Base-by-base conservation (phyloP, 2,329 filamentous ascomycete genomes). In the Blumeriella jaapii region DNA sequence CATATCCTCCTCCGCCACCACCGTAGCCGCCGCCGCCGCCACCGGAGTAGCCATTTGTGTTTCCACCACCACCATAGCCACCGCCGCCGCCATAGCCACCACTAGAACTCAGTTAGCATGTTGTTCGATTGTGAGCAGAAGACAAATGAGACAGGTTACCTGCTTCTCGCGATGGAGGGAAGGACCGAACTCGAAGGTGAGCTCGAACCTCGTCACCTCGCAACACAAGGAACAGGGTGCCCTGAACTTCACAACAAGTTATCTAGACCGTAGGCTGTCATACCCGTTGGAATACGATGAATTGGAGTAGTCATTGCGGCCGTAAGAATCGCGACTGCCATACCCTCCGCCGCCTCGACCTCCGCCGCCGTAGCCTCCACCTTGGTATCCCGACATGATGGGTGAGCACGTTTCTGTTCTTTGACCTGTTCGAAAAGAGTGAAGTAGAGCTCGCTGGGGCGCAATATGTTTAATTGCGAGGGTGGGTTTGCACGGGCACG, bases 291-390 rank as follows among this genome's bases (percentile, higher is more conserved):
- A 67, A 52, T 69, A 63, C 44, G 25, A 27, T 24, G 66, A 64
- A 51, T 64, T 65, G 53, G 63, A 63, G 42, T 63, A 61, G 50
- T 59, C 57, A 40, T 55, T 56, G 48, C 57, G 48, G 42, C 55
- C 65, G 56, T 63, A 59, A 55, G 60, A 59, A 57, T 62, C 69
- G 53, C 71, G 69, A 58, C n/a, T n/a, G n/a, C 69, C 65, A 54
- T 71, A 68, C 46, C 67, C 54, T 39, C 57, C 57, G 47, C 58
- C 54, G 34, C 58, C 58, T 44, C 62, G 57, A 38, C 62, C 59
- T 46, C 68, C 62, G 44, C 65, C 61, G 47, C 62, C 59, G 47
- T 56, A 57, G 46, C 62, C 59, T 38, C 66, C 69, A 50, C 63
- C 69, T 49, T 74, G 69, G 54, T 83, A 82, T 62, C 36, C 26